Evolutionary conservation across 768 basidiomycete species (phyloP).

Genomic region (Baorangia bicolor): DNA sequence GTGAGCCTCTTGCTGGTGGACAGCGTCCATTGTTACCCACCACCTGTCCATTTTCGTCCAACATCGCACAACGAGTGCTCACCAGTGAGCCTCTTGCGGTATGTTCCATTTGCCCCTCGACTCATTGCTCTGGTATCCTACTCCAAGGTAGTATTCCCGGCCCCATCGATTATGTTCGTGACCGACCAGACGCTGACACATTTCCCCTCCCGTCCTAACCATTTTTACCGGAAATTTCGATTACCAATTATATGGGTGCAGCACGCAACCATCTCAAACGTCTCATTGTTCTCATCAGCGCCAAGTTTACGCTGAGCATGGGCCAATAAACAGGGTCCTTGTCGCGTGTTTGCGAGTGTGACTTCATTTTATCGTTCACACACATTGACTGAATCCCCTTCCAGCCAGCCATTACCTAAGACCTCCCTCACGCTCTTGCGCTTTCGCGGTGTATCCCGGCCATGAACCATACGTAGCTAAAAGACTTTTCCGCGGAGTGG

Average conservation of each 20-base stretch:
- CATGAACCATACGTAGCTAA: too few species aligned
- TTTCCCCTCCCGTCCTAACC: neutral
- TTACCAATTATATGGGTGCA: constrained; percentile 88
- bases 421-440: too few species aligned
- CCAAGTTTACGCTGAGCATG: constrained; percentile 80
- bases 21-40: too few species aligned
- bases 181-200: neutral
- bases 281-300: constrained; percentile 75
- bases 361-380: neutral
- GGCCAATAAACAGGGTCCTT: constrained; percentile 71
- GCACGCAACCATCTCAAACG: constrained; percentile 87
- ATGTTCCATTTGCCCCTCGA: constrained; percentile 62
- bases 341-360: constrained; percentile 77
- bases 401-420: too few species aligned
- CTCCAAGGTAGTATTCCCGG: constrained; percentile 61
- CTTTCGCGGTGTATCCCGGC: too few species aligned
- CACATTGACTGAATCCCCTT: neutral
- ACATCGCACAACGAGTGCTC: too few species aligned
- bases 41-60: too few species aligned
- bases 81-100: too few species aligned
- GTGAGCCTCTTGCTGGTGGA: too few species aligned
- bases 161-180: constrained; percentile 60
- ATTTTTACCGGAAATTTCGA: constrained; percentile 61
- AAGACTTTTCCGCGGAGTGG: too few species aligned
- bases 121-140: constrained; percentile 83